Conservation (phyloP, 176 grass and related monocot species). For the Juncus inflexus region DNA sequence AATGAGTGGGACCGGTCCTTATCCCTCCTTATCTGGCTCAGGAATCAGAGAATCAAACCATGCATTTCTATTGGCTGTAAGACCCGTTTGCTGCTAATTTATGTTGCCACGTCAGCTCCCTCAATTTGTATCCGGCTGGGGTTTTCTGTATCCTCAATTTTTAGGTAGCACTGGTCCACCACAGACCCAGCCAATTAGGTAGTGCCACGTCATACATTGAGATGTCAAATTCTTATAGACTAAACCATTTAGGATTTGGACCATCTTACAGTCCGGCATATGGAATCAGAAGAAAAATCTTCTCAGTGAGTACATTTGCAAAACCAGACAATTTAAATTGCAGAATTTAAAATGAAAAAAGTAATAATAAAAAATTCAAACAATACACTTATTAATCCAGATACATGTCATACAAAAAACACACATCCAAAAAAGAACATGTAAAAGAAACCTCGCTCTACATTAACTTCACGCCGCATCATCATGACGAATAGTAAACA, state of each 20-base stretch:
- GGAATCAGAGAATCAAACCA: slow-evolving; percentile 41
- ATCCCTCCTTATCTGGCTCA: slow-evolving; percentile 55
- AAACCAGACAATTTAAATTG: slow-evolving; percentile 25
- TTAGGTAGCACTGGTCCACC: neutral
- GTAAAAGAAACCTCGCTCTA: slow-evolving; percentile 32
- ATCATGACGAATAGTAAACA: slow-evolving; percentile 31
- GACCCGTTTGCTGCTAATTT: slow-evolving; percentile 11
- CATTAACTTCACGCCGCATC: slow-evolving; percentile 32
- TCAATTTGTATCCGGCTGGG: slow-evolving; percentile 2
- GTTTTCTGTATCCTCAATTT: neutral
- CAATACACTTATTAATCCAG: too few relatives aligned
- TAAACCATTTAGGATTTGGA: too few relatives aligned
- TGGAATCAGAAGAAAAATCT: too few relatives aligned
- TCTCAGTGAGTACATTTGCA: too few relatives aligned
- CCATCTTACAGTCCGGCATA: too few relatives aligned
- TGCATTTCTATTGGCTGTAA: slow-evolving; percentile 33
- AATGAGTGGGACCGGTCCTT: slow-evolving; percentile 29
- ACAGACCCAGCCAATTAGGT: too few relatives aligned
- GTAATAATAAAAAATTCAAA: too few relatives aligned
- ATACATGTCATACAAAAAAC: slow-evolving; percentile 31
- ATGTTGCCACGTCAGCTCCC: slow-evolving; percentile 44
- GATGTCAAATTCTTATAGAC: too few relatives aligned
- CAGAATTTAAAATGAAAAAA: neutral
- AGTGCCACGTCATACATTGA: too few relatives aligned
- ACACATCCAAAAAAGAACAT: slow-evolving; percentile 26